Evolutionary conservation across 192 early-diverging fungal genomes (phyloP), one percentile per base, ranked within the genome.

Genomic region (Kickxella alabastrina): DNA sequence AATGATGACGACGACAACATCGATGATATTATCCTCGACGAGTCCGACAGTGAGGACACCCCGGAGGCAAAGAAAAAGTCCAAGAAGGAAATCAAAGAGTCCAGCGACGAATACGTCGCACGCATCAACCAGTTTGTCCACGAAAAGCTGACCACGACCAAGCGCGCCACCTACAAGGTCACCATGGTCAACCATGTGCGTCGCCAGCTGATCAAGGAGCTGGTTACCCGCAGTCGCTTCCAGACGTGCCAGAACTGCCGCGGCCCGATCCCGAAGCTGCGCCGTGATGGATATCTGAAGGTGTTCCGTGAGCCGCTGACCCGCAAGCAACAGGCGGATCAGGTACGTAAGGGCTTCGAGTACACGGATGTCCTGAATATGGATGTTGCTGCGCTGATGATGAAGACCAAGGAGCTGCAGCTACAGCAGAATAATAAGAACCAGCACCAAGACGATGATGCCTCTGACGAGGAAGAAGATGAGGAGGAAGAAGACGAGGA

Each of bases 201-300:
- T 9, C 62, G 75, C 9, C 42, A 43, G 32, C 43, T 76, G 27
- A 77, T 77, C 54, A 59, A 62, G 40, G 63, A 67, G 43, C 45
- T 77, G 12, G 48, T 71, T 14, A 12, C n/a, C 12, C 67, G 67
- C 36, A 70, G 53, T 55, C 49, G 54, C 13, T 65, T 52, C 35
- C 68, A 48, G 24, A 77, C 78, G 25, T 91, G 89, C 55, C 74
- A 75, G 34, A 84, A 88, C 71, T 91, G 89, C 64, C 59, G 62
- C 7, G 75, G 62, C 10, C 63, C 75, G 17, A 52, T 78, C n/a
- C 86, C 88, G 48, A 82, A 85, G 49, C 77, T 92, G 51, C 79
- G 91, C 18, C 86, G 82, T 43, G 93, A 94, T 50, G 90, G 89
- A 6, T 73, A 80, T 52, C 72, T 83, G 49, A 95, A 95, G 70